Percentiles rank a stretch among this genome's conserved stretches.
phyloP scores from a whole-genome alignment of 2,329 filamentous ascomycete species.

The Intubia oerlemansii region DNA sequence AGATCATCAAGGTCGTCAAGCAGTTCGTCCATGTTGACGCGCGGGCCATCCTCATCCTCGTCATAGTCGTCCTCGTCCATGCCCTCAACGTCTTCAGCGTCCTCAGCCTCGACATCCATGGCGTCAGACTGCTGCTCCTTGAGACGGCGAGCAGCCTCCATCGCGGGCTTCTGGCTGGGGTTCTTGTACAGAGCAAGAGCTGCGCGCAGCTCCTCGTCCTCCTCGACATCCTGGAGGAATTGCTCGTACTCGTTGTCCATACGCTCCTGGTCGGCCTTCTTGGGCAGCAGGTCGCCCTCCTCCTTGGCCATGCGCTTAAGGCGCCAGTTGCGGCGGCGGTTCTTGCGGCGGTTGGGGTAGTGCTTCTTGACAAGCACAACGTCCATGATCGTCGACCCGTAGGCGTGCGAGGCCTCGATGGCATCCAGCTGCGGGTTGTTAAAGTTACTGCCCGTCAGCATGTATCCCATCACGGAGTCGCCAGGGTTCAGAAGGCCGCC shows the following conservation, averaged over 20 bases:
- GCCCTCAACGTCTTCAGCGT: constrained; percentile 28
- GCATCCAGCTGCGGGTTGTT: constrained; percentile 76
- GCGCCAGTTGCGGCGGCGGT: constrained; percentile 71
- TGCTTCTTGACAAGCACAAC: constrained; percentile 94
- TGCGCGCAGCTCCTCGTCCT: constrained; percentile 70
- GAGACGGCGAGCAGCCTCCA: constrained; percentile 11
- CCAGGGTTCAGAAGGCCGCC: constrained; percentile 70
- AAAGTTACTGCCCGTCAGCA: constrained; percentile 74
- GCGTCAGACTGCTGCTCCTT: constrained; percentile 11
- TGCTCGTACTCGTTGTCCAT: constrained; percentile 90
- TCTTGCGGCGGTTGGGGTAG: constrained; percentile 64
- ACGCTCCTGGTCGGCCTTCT: constrained; percentile 70
- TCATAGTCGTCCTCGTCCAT: constrained; percentile 34
- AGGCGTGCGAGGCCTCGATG: constrained; percentile 56
- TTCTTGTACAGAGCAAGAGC: constrained; percentile 76
- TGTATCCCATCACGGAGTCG: constrained; percentile 88
- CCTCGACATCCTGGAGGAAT: constrained; percentile 92
- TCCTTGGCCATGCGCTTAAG: constrained; percentile 86
- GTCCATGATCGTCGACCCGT: constrained; percentile 65
- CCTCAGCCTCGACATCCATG: constrained; percentile 29
- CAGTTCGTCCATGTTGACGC: constrained; percentile 60
- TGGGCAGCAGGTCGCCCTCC: constrained; percentile 66
- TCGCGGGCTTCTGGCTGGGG: constrained; percentile 23
- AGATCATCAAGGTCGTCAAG: constrained; percentile 89
- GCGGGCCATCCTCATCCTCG: constrained; percentile 40